Percentiles rank a stretch among this genome's conserved stretches.
phyloP scores from a whole-genome alignment of 2,329 filamentous ascomycete genomes.

The Fusarium veterinarium region DNA sequence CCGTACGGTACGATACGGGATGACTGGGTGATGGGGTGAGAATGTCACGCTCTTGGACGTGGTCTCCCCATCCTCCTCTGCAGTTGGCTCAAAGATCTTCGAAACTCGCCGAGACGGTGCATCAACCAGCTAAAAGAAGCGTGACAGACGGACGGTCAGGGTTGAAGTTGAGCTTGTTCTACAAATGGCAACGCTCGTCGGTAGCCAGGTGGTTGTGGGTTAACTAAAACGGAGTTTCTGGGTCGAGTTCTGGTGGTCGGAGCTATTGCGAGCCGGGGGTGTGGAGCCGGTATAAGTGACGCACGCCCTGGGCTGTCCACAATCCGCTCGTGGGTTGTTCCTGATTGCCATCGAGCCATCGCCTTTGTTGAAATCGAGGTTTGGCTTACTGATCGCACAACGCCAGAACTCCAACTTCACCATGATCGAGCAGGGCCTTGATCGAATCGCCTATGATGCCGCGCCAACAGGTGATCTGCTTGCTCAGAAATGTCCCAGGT shows the following conservation, averaged over 20 bases:
- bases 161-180: conserved; percentile 34
- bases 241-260: conserved; percentile 30
- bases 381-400: conserved; percentile 47
- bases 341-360: conserved; percentile 45
- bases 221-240: conserved; percentile 30
- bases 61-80: conserved; percentile 24
- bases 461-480: conserved; percentile 35
- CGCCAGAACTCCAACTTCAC: conserved; percentile 31
- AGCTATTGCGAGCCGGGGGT: conserved; percentile 29
- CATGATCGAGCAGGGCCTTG: conserved; percentile 25
- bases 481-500: conserved; percentile 22
- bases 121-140: conserved; percentile 21
- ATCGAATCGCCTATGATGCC: conserved; percentile 18
- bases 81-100: conserved; percentile 13
- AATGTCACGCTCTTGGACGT: conserved; percentile 22
- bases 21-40: conserved; percentile 26
- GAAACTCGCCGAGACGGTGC: conserved; percentile 36
- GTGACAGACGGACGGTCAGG: conserved; percentile 30
- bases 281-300: conserved; percentile 27
- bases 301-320: conserved; percentile 16
- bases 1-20: conserved; percentile 2
- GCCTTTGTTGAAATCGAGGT: conserved; percentile 45
- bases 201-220: conserved; percentile 33
- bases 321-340: conserved; percentile 38
- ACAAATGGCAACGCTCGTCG: conserved; percentile 35